Conservation (phyloP, 2,329 filamentous ascomycete species). For the Xylariaceae sp. region DNA sequence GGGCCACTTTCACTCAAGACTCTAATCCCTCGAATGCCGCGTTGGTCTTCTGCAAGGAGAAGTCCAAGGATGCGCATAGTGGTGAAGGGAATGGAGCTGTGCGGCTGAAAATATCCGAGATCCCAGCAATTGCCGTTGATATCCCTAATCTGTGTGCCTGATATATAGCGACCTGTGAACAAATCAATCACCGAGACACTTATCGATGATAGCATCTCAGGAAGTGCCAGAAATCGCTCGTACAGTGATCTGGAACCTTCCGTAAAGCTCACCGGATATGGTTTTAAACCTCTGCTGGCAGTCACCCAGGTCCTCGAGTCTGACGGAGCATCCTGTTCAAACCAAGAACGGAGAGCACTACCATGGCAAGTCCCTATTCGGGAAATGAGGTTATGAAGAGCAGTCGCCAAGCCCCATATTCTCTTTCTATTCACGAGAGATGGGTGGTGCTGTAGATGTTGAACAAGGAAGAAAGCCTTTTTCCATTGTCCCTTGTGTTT, state of each 20-base stretch:
- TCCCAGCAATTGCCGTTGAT: background rate
- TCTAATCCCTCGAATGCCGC: conserved; percentile 6
- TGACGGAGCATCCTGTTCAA: background rate
- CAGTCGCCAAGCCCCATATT: conserved; percentile 6
- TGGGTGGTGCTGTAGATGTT: background rate
- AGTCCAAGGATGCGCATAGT: conserved; percentile 5
- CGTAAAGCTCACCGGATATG: background rate
- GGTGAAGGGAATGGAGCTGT: background rate
- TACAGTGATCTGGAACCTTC: background rate
- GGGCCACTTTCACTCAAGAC: conserved; percentile 1
- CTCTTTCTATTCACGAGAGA: conserved; percentile 4
- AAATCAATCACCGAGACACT: conserved; percentile 3
- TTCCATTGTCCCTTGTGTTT: conserved; percentile 1
- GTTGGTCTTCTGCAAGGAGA: conserved; percentile 6
- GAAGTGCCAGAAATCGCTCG: conserved; percentile 5
- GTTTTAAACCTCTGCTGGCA: conserved; percentile 1
- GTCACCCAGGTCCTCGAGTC: conserved; percentile 2
- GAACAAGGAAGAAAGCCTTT: background rate
- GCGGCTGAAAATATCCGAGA: background rate
- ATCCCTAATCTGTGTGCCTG: background rate
- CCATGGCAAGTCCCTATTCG: conserved; percentile 5
- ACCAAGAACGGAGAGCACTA: background rate
- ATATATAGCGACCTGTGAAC: background rate
- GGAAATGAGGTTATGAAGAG: conserved; percentile 1
- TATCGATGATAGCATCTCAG: conserved; percentile 3